Evolutionary conservation across 2,329 filamentous ascomycete genomes (phyloP), one percentile per base, ranked within the genome.

Genomic region (Exophiala bonariae): DNA sequence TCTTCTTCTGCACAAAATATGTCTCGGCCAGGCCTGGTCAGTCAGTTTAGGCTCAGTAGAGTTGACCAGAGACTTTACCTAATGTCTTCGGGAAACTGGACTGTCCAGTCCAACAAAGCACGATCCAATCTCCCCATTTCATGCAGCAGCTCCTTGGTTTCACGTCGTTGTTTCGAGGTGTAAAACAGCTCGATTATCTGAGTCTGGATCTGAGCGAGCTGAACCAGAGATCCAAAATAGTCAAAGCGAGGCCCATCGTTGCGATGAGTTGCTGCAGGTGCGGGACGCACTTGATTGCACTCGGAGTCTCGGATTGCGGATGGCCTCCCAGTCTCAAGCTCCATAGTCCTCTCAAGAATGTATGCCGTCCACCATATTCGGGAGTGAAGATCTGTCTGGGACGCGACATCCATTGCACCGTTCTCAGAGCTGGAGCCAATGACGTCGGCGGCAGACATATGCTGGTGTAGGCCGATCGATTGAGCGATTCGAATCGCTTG

Each of bases 391-490:
- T 36, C 28, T 4, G 22, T 11, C 13, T 34, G 19, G 14, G 14
- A 16, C 26, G 52, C 81, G 80, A 20, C 9, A 16, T 11, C 14
- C 11, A 23, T 20, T 22, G 11, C 11, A 13, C 23, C 11, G 23
- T 11, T 11, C 11, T 11, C 23, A 11, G 23, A 26, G 11, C 11
- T 26, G 11, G 23, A 26, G 23, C 23, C 23, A 26, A 26, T 26
- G 6, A 26, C 23, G 11, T 11, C 11, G 23, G 23, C 11, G 23
- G 39, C 17, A 11, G 67, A 67, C 3, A 79, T 78, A 50, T 84
- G 81, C 41, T 80, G 71, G 57, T 85, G 81, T 3, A 84, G 68
- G 1, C 81, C 80, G 14, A 85, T 67, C 0, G 79, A 77, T 52
- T 83, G 77, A 0, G 77, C 76, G 54, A 83, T 81, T 13, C 80